A percentile compares a stretch with the other conserved stretches of the same genome.
Evolutionary conservation across 371 early-diverging fungal genomes (phyloP).

Genomic region (Mycotypha africana): DNA sequence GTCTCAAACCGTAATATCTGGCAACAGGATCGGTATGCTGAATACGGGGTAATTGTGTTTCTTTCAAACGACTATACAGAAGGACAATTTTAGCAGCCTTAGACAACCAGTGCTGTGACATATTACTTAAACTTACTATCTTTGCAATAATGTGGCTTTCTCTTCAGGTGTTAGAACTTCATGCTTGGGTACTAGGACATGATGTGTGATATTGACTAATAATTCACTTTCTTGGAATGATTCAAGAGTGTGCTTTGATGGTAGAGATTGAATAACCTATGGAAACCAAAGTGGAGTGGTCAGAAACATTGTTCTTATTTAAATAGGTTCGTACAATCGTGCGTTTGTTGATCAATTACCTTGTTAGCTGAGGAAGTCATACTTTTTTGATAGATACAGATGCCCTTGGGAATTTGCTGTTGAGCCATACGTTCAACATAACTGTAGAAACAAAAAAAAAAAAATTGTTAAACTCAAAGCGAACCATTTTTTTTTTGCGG

Average conservation of each 20-base stretch:
- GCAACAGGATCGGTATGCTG: slow-evolving; percentile 92
- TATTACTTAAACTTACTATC: no score
- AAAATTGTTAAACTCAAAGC: no score
- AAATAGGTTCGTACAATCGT: no score
- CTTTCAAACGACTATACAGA: slow-evolving; percentile 91
- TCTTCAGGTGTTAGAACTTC: slow-evolving; percentile 88
- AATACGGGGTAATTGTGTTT: slow-evolving; percentile 96
- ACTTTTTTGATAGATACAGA: slow-evolving; percentile 79
- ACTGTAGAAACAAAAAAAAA: slow-evolving; percentile 40
- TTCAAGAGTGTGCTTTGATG: slow-evolving; percentile 84
- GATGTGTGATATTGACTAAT: slow-evolving; percentile 98
- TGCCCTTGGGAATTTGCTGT: slow-evolving; percentile 75
- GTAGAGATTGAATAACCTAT: slow-evolving; percentile 58
- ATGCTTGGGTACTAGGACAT: slow-evolving; percentile 96
- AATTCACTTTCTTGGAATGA: slow-evolving; percentile 95
- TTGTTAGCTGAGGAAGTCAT: slow-evolving; percentile 91
- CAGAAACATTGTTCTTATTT: neutral
- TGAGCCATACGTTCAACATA: slow-evolving; percentile 81
- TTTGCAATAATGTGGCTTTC: slow-evolving; percentile 83
- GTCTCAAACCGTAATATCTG: slow-evolving; percentile 94
- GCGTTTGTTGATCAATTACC: no score
- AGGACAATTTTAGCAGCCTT: no score
- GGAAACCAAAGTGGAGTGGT: neutral
- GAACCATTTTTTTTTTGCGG: no score
- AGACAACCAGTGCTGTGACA: no score